These are phyloP conservation scores for Psophocarpus tetragonolobus DNA, from an alignment of 306 rosid species.

Conservation along the genomic window DNA sequence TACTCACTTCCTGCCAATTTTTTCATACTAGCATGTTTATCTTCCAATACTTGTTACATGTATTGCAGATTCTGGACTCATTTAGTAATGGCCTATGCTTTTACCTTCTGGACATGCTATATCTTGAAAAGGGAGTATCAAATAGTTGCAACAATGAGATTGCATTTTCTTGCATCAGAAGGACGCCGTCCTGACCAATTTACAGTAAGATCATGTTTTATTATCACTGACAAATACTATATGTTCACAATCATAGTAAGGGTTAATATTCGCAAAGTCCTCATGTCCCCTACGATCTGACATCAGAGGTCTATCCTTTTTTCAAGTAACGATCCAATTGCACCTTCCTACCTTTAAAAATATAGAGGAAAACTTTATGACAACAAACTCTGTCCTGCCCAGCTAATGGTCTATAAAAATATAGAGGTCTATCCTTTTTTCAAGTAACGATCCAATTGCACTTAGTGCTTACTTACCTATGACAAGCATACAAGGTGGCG, in stretches of 20 bases:
- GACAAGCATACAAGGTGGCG: neutral
- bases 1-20: neutral
- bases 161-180: constrained; percentile 85
- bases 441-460: neutral
- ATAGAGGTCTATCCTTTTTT: neutral
- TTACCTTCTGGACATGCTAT: constrained; percentile 93
- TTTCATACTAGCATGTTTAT: constrained; percentile 12
- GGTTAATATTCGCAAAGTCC: neutral
- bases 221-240: neutral
- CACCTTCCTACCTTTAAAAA: neutral
- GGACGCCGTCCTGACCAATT: constrained; percentile 88
- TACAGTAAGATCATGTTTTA: constrained; percentile 60
- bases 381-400: neutral
- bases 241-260: constrained; percentile 10
- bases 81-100: constrained; percentile 91
- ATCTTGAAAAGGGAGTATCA: constrained; percentile 82
- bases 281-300: neutral
- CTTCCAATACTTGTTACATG: constrained; percentile 25
- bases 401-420: no score
- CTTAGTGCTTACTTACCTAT: neutral
- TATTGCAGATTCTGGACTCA: constrained; percentile 97
- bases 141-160: constrained; percentile 80
- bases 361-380: neutral
- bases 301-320: neutral
- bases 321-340: neutral